Base-by-base conservation (phyloP, 1,139 yeast species). In the Candida dubliniensis region DNA sequence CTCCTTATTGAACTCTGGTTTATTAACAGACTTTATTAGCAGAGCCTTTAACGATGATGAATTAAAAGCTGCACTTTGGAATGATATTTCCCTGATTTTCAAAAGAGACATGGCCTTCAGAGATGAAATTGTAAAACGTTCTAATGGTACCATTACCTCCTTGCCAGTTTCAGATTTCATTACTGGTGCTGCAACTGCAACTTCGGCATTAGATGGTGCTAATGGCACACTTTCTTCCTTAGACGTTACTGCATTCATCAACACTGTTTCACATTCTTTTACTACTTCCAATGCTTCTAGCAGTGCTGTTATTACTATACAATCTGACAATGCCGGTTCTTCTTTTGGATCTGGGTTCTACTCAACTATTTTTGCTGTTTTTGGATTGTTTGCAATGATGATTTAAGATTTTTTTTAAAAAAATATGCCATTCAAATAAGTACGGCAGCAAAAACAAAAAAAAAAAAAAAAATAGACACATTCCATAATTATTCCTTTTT, bases 11-110 rank as follows among this genome's bases (percentile, higher is more conserved):
- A 48, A 53, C 29, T 66, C 71, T 25, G 65, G 66, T 1, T 57
- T 67, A 42, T 52, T 67, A 39, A 55, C 52, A 35, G 49, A 65
- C 50, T 56, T 61, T 29, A 40, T 67, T 36, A 49, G 51, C 37
- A 54, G 57, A 52, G 68, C 70, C 23, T 51, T 64, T 34, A 44
- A 50, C 4, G 71, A 67, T 47, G 34, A 45, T n/a, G 55, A 52
- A 6, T 61, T 66, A 38, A 55, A 56, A 44, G 34, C 51, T n/a
- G 66, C 70, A 13, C 31, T 49, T 8, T 38, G 39, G 36, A 48
- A 42, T 35, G 51, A 48, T 36, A 38, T 48, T 26, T 38, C 41
- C 27, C 42, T 33, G 35, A 23, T 47, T n/a, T 35, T 47, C 13
- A 46, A 42, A 30, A 44, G 44, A 44, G 41, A 37, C 12, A 30